These are phyloP conservation scores for Chromosphaera perkinsii DNA, from an alignment of 208 protist genomes.

Conservation along the genomic window DNA sequence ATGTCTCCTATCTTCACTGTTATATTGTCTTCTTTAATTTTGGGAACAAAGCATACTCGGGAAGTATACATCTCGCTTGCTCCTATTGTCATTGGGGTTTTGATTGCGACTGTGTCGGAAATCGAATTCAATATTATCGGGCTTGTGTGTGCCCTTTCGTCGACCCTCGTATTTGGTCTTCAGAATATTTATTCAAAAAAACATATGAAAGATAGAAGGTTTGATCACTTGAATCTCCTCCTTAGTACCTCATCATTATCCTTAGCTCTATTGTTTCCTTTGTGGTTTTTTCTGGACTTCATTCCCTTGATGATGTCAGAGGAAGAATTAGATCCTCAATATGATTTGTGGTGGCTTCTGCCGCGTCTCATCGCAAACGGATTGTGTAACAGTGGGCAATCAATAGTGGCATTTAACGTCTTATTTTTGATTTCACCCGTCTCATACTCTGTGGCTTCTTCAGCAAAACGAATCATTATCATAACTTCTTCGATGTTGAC, in stretches of 20 bases:
- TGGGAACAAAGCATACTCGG: slow-evolving; percentile 18
- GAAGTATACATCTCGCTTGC: slow-evolving; percentile 27
- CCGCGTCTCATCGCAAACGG: not conserved
- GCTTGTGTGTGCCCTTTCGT: slow-evolving; percentile 23
- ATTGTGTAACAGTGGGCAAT: slow-evolving; percentile 3
- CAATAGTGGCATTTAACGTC: slow-evolving; percentile 3
- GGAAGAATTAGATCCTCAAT: not conserved
- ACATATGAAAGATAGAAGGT: slow-evolving; percentile 4
- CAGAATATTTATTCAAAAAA: slow-evolving; percentile 42
- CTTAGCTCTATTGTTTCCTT: not conserved
- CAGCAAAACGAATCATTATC: slow-evolving; percentile 14
- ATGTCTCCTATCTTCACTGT: slow-evolving; percentile 38
- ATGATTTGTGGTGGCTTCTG: not conserved
- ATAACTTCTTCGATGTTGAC: slow-evolving; percentile 8
- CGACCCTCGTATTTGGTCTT: slow-evolving; percentile 19
- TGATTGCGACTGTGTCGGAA: slow-evolving; percentile 28
- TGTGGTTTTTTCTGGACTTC: not conserved
- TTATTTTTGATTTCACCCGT: slow-evolving; percentile 14
- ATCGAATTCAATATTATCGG: slow-evolving; percentile 26
- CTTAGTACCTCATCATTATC: not conserved
- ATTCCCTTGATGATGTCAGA: not conserved
- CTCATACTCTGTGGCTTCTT: slow-evolving; percentile 17
- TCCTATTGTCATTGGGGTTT: slow-evolving; percentile 31
- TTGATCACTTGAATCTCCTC: slow-evolving; percentile 38
- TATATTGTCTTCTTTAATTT: slow-evolving; percentile 14